Evolutionary conservation across 441 rosid species (phyloP).

Genomic region (Eugenia klotzschiana): DNA sequence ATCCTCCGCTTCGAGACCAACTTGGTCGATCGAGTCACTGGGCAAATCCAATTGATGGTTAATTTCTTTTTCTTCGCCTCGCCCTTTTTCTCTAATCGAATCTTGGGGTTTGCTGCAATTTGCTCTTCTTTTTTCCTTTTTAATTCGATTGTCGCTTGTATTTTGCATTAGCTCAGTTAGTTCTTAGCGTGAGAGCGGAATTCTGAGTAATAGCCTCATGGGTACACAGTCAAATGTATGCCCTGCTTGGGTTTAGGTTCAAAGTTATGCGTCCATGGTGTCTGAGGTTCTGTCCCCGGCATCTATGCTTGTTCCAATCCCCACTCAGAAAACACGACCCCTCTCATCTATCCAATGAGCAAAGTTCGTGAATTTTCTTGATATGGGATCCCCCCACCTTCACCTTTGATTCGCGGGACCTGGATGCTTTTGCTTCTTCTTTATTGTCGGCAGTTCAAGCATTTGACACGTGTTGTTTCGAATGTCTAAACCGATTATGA

Average conservation of each 20-base stretch:
- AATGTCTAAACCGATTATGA: neutral
- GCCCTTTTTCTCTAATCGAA: neutral
- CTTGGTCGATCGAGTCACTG: slow-evolving; percentile 2
- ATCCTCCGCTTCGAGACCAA: slow-evolving; percentile 10
- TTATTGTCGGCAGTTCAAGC: too few relatives aligned
- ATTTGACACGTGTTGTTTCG: too few relatives aligned
- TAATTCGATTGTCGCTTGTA: too few relatives aligned
- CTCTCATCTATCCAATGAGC: neutral
- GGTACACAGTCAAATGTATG: neutral
- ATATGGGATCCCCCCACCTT: neutral
- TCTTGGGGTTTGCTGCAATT: neutral
- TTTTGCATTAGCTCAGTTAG: neutral
- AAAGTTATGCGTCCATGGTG: neutral
- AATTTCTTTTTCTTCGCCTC: neutral
- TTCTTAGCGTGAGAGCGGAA: neutral
- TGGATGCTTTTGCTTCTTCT: neutral
- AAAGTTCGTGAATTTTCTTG: neutral
- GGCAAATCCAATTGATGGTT: slow-evolving; percentile 13
- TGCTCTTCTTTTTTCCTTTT: too few relatives aligned
- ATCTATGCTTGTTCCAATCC: too few relatives aligned
- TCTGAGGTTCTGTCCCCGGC: neutral
- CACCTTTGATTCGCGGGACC: too few relatives aligned
- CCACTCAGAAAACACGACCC: too few relatives aligned
- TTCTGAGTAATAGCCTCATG: neutral
- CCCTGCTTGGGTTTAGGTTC: neutral